Percentiles rank a stretch among this genome's conserved stretches.
Conservation (phyloP, 495 filamentous ascomycete genomes). For the Corynascus novoguineensis region DNA sequence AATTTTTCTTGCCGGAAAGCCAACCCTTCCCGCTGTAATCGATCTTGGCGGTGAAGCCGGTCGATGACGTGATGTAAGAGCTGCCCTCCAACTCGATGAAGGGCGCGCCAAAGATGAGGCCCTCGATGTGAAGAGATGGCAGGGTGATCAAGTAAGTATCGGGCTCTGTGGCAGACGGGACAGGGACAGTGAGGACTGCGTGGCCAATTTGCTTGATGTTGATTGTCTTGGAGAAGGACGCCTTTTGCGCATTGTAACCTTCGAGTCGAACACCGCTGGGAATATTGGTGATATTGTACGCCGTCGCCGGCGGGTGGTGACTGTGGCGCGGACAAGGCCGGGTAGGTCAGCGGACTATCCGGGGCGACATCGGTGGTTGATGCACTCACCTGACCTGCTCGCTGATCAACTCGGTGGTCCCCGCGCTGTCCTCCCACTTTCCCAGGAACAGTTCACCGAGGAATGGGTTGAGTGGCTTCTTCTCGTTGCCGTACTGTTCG, state of each 20-base stretch:
- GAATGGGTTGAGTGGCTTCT: conserved; percentile 94
- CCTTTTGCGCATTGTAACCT: conserved; percentile 98
- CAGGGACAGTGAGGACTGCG: conserved; percentile 72
- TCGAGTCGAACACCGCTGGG: conserved; percentile 79
- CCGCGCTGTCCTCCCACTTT: conserved; percentile 72
- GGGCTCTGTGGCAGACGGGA: conserved; percentile 41
- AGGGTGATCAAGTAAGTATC: conserved; percentile 89
- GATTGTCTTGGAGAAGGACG: conserved; percentile 86
- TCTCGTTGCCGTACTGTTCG: conserved; percentile 89
- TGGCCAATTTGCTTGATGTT: conserved; percentile 95
- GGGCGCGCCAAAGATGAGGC: conserved; percentile 82
- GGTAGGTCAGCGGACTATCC: conserved; percentile 39
- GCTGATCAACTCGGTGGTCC: conserved; percentile 58
- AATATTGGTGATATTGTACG: conserved; percentile 83
- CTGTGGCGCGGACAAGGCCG: conserved; percentile 41
- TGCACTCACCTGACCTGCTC: conserved; percentile 60
- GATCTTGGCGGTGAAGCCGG: conserved; percentile 86
- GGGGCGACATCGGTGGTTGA: background rate
- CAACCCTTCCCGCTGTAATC: conserved; percentile 91
- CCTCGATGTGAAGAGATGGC: conserved; percentile 88
- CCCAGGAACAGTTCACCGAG: conserved; percentile 88
- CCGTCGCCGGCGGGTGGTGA: conserved; percentile 96
- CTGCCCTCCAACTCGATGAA: conserved; percentile 83
- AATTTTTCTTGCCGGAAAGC: conserved; percentile 94
- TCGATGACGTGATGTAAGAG: conserved; percentile 76